Evolutionary conservation across 371 early-diverging fungal species (phyloP).

Genomic region (Phascolomyces articulosus): DNA sequence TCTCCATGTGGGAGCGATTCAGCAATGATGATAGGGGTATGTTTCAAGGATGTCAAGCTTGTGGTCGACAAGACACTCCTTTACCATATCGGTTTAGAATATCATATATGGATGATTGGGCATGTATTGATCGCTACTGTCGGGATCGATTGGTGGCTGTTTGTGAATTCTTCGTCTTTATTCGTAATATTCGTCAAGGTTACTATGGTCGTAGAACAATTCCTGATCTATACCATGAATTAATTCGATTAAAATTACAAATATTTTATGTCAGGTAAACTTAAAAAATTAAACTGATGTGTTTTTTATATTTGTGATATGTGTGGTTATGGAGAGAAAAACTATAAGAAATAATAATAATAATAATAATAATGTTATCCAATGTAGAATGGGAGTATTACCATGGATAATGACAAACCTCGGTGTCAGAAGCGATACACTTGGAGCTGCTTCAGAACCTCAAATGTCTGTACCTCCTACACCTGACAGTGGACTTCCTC

Average conservation of each 20-base stretch:
- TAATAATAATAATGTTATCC: too few relatives aligned
- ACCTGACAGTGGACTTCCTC: background rate
- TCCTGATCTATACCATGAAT: conserved; percentile 84
- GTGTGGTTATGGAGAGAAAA: background rate
- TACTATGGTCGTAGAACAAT: conserved; percentile 74
- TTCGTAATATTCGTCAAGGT: conserved; percentile 86
- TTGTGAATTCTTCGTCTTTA: conserved; percentile 92
- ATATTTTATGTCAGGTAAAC: conserved; percentile 85
- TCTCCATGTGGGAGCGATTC: conserved; percentile 69
- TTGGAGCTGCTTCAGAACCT: conserved; percentile 28
- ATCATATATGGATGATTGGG: conserved; percentile 80
- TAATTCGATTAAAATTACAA: conserved; percentile 77
- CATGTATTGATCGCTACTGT: conserved; percentile 84
- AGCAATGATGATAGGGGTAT: conserved; percentile 40
- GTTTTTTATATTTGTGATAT: background rate
- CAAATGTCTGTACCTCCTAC: conserved; percentile 1
- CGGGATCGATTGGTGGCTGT: conserved; percentile 89
- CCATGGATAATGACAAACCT: conserved; percentile 27
- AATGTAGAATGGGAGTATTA: conserved; percentile 34
- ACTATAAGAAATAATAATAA: too few relatives aligned
- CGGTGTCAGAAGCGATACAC: conserved; percentile 26
- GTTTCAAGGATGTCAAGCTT: conserved; percentile 80
- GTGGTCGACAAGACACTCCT: conserved; percentile 65
- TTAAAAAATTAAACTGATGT: too few relatives aligned
- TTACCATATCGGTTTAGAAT: conserved; percentile 82